Evolutionary conservation across 495 filamentous ascomycete genomes (phyloP), one percentile per base, ranked within the genome.

Genomic region (Extremus antarcticus): DNA sequence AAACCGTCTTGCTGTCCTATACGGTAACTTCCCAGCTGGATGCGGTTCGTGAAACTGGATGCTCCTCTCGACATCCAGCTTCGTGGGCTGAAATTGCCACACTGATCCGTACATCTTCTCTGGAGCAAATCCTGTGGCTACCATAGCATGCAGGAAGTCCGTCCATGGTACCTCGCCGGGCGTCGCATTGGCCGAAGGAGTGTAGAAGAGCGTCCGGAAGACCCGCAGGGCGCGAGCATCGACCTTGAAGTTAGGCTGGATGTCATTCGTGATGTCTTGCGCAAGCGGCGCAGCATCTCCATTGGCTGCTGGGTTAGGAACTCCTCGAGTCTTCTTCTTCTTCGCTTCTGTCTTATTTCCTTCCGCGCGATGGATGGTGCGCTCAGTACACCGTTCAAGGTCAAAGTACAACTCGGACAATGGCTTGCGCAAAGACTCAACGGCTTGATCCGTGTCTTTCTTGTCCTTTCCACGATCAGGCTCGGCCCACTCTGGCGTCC

Each of bases 1-100:
- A 61, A 67, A 58, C 2, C 69, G 50, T 51, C 71, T 60, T 1
- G 71, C 73, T 13, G 53, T 57, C 7, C 32, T 21, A 25, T 68
- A 74, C 1, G 69, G 66, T n/a, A 81, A 70, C 41, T 45, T 45
- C 4, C 7, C 7, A 7, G 4, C n/a, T 3, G 41, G 41, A 45
- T 45, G 41, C 65, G 77, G 76, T 58, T 80, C 76, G 55, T 78
- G 75, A 43, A 78, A 76, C 45, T 74, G 76, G 40, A 80, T 76
- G n/a, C 69, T 73, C 0, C 73, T 53, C 49, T 69, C 61, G 8
- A 70, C 64, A 56, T 76, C 71, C 9, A 68, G 55, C 11, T 39
- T 64, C 4, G 41, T 45, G 8, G 74, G 70, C 41, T 55, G 57
- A 56, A 80, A 79, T 20, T 76, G 70, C 78, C 77, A 80, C 3